Conservation (phyloP, 176 grass and related monocot genomes). For the Triticum timopheevii region DNA sequence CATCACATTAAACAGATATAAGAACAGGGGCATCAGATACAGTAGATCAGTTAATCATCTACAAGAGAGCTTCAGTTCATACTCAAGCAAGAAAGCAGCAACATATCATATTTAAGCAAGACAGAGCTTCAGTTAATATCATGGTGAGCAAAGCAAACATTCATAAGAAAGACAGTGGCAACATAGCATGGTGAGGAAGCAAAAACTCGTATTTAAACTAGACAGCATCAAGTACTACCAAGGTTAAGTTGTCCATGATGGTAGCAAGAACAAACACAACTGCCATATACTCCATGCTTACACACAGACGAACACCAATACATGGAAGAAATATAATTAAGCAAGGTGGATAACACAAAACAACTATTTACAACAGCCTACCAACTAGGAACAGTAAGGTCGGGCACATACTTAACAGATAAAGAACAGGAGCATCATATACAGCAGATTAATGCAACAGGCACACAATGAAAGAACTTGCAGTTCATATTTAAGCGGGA, state of each 20-base stretch:
- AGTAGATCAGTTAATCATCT: background rate
- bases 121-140: background rate
- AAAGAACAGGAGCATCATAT: background rate
- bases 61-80: background rate
- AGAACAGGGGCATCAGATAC: background rate
- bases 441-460: too few relatives aligned
- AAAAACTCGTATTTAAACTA: too few relatives aligned
- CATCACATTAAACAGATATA: background rate
- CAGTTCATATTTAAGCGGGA: background rate
- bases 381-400: background rate
- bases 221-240: too few relatives aligned
- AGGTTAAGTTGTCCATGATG: background rate
- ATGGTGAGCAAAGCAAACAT: too few relatives aligned
- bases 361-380: background rate
- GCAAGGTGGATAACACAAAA: background rate
- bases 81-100: background rate
- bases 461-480: background rate
- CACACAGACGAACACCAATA: background rate
- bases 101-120: background rate
- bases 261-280: background rate
- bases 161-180: background rate
- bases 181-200: too few relatives aligned
- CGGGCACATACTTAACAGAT: background rate
- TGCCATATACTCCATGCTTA: background rate
- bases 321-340: background rate